phyloP scores from a whole-genome alignment of 306 rosid genomes.

The Vigna angularis region DNA sequence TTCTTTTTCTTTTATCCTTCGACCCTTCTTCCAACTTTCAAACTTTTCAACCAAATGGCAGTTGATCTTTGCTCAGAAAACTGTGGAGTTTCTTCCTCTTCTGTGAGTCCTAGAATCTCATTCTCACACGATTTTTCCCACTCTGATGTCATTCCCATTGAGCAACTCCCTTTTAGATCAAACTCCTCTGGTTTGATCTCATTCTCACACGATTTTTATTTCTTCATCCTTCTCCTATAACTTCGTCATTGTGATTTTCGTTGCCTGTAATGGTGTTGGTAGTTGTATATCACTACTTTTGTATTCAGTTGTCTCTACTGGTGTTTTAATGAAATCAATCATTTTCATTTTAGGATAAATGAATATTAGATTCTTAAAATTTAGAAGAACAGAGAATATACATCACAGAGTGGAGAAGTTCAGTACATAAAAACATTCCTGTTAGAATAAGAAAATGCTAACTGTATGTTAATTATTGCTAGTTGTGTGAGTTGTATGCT shows the following conservation, averaged over 20 bases:
- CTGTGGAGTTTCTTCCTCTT: slow-evolving; percentile 40
- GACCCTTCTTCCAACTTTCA: not conserved
- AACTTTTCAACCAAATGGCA: slow-evolving; percentile 55
- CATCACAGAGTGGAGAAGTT: slow-evolving; percentile 11
- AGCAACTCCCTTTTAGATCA: slow-evolving; percentile 66
- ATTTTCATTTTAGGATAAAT: slow-evolving; percentile 1
- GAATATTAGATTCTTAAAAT: not conserved
- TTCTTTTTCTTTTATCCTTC: slow-evolving; percentile 5
- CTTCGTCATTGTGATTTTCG: too few relatives aligned
- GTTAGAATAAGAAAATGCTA: too few relatives aligned
- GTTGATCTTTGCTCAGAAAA: slow-evolving; percentile 66
- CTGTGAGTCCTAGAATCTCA: slow-evolving; percentile 81
- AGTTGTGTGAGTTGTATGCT: too few relatives aligned
- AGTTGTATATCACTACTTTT: too few relatives aligned
- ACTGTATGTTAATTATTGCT: too few relatives aligned
- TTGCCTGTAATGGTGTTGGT: too few relatives aligned
- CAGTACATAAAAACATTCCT: too few relatives aligned
- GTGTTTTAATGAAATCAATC: not conserved
- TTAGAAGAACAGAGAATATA: slow-evolving; percentile 9
- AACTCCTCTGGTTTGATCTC: slow-evolving; percentile 55
- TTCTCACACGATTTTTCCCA: slow-evolving; percentile 78
- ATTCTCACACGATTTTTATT: too few relatives aligned
- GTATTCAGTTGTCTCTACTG: too few relatives aligned
- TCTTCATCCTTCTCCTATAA: too few relatives aligned
- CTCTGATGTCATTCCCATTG: slow-evolving; percentile 66